These are phyloP conservation scores for Polychytrium aggregatum DNA, from an alignment of 192 early-diverging fungal species.

Conservation along the genomic window DNA sequence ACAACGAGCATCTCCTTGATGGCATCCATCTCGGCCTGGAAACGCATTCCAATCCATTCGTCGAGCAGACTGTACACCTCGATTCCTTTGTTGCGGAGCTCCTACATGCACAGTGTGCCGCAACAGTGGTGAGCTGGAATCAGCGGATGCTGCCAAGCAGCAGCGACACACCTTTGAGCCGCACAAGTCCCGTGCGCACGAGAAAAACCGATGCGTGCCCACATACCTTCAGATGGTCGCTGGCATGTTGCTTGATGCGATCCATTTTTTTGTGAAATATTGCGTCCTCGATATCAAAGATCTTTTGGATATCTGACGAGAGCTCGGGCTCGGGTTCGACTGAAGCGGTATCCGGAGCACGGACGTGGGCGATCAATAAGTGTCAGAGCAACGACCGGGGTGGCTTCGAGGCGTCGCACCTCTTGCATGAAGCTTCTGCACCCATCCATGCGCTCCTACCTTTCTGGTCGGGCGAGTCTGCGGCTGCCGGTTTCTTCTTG, in stretches of 20 bases:
- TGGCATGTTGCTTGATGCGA: conserved; percentile 21
- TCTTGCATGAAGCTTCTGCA: too few relatives aligned
- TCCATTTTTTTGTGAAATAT: conserved; percentile 33
- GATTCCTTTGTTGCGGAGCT: conserved; percentile 35
- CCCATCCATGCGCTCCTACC: too few relatives aligned
- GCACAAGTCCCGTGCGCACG: too few relatives aligned
- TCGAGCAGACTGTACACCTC: conserved; percentile 43
- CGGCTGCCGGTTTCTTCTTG: conserved; percentile 20
- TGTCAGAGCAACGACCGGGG: too few relatives aligned
- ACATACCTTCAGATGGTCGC: conserved; percentile 24
- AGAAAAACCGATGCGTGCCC: not conserved
- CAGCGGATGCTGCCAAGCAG: too few relatives aligned
- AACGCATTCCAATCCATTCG: conserved; percentile 39
- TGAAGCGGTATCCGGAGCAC: not conserved
- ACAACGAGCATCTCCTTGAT: conserved; percentile 35
- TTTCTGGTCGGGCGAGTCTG: conserved; percentile 6
- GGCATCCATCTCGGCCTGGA: conserved; percentile 45
- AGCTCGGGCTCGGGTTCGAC: conserved; percentile 36
- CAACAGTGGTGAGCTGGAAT: not conserved
- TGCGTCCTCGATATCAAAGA: conserved; percentile 35
- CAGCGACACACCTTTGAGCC: too few relatives aligned
- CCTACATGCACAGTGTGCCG: conserved; percentile 6
- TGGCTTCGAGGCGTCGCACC: too few relatives aligned
- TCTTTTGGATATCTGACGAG: conserved; percentile 25
- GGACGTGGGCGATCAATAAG: not conserved